Evolutionary conservation across 1,284 basidiomycete genomes (phyloP).

Genomic region (Marasmius sp.): DNA sequence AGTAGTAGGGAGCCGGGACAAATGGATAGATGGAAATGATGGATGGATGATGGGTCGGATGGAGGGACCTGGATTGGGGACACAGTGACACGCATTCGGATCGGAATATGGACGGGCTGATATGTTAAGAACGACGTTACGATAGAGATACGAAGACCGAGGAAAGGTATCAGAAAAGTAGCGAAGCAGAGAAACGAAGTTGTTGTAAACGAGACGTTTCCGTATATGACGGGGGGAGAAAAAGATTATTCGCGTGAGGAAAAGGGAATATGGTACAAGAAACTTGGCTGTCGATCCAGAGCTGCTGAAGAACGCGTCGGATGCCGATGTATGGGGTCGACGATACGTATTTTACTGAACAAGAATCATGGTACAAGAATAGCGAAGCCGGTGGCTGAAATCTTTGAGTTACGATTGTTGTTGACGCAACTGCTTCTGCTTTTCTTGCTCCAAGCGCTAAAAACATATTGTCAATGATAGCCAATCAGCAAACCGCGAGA

Average conservation of each 20-base stretch:
- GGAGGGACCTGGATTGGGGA: too few relatives aligned
- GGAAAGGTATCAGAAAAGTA: too few relatives aligned
- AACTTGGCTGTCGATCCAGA: neutral
- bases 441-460: constrained; percentile 85
- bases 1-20: too few relatives aligned
- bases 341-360: neutral
- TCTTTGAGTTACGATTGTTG: constrained; percentile 15
- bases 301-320: neutral
- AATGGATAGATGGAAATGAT: too few relatives aligned
- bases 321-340: neutral
- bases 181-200: too few relatives aligned
- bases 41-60: too few relatives aligned
- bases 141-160: too few relatives aligned
- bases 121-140: too few relatives aligned
- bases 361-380: neutral
- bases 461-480: constrained; percentile 8
- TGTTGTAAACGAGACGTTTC: too few relatives aligned
- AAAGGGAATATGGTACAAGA: neutral
- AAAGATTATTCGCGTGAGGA: neutral
- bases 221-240: neutral
- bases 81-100: too few relatives aligned
- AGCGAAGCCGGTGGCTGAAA: neutral
- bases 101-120: too few relatives aligned
- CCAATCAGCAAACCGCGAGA: constrained; percentile 1
- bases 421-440: constrained; percentile 75